These are phyloP conservation scores for Colletotrichum plurivorum DNA, from an alignment of 2,329 filamentous ascomycete genomes.

Conservation along the genomic window DNA sequence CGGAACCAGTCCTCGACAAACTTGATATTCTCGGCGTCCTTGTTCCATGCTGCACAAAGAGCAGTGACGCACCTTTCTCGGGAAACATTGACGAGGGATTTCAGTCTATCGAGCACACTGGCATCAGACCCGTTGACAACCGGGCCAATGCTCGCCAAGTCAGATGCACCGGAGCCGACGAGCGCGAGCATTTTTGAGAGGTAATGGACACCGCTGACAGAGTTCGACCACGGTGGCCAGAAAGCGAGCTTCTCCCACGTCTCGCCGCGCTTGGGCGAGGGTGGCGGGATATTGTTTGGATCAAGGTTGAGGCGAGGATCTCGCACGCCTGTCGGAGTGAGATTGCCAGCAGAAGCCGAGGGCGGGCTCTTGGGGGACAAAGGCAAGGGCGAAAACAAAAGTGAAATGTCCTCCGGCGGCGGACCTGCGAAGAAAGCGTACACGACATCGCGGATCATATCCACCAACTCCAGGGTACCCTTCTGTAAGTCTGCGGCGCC, in stretches of 20 bases:
- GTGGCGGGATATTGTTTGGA: constrained; percentile 80
- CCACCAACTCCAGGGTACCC: constrained; percentile 85
- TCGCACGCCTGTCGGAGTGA: constrained; percentile 71
- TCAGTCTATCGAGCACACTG: constrained; percentile 79
- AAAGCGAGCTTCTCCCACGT: constrained; percentile 95
- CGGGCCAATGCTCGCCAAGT: constrained; percentile 83
- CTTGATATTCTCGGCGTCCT: constrained; percentile 93
- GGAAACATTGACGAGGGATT: constrained; percentile 80
- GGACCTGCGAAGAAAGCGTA: constrained; percentile 87
- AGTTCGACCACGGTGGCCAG: constrained; percentile 95
- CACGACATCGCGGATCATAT: constrained; percentile 84
- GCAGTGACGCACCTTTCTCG: constrained; percentile 89
- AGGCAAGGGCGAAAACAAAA: constrained; percentile 86
- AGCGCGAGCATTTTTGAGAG: constrained; percentile 85
- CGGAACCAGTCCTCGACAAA: constrained; percentile 94
- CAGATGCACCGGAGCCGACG: constrained; percentile 88
- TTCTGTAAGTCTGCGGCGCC: constrained; percentile 81
- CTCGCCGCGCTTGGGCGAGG: constrained; percentile 84
- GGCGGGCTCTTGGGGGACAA: constrained; percentile 78
- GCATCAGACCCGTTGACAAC: constrained; percentile 68
- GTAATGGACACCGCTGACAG: constrained; percentile 92
- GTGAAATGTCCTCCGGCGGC: constrained; percentile 90
- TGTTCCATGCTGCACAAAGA: constrained; percentile 91
- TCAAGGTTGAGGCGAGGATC: constrained; percentile 88
- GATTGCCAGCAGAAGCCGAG: constrained; percentile 58